Percentiles rank a stretch among this genome's conserved stretches.
phyloP scores from a whole-genome alignment of 805 yeast genomes.

The Brettanomyces anomalus region DNA sequence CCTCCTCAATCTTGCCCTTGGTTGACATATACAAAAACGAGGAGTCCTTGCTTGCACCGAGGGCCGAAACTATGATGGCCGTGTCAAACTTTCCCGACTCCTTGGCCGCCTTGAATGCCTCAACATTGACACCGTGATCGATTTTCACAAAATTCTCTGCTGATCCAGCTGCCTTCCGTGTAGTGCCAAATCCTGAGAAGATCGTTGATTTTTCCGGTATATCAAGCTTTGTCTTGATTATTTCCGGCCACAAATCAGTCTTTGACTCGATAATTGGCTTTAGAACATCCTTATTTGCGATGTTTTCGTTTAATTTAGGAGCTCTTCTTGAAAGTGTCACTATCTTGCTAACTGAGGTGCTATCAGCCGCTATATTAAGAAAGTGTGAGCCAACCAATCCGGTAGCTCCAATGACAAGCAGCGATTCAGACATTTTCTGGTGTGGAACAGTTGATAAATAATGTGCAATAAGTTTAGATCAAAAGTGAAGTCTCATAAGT shows the following conservation, averaged over 20 bases:
- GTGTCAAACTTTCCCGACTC: constrained; percentile 53
- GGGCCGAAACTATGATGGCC: constrained; percentile 56
- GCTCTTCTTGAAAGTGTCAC: constrained; percentile 45
- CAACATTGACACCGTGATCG: constrained; percentile 66
- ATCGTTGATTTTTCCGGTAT: constrained; percentile 32
- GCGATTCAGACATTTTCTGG: constrained; percentile 3
- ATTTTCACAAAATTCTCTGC: constrained; percentile 59
- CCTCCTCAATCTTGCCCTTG: constrained; percentile 74
- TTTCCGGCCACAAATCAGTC: constrained; percentile 39
- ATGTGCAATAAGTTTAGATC: too few relatives aligned
- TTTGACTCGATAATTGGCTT: constrained; percentile 38
- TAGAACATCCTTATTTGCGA: constrained; percentile 1
- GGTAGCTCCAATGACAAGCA: constrained; percentile 58
- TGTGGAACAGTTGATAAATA: background rate
- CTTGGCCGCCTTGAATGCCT: constrained; percentile 66
- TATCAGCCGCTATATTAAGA: constrained; percentile 33
- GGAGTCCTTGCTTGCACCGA: constrained; percentile 54
- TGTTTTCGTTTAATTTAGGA: constrained; percentile 8
- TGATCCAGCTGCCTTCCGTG: constrained; percentile 63
- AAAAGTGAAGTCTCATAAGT: too few relatives aligned
- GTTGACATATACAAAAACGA: constrained; percentile 51
- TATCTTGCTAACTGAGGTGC: constrained; percentile 30
- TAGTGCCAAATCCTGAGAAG: constrained; percentile 69
- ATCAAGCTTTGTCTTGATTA: constrained; percentile 23
- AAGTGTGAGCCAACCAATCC: constrained; percentile 66